These are phyloP conservation scores for Geranium brycei DNA, from an alignment of 345 rosid genomes.

Conservation along the genomic window DNA sequence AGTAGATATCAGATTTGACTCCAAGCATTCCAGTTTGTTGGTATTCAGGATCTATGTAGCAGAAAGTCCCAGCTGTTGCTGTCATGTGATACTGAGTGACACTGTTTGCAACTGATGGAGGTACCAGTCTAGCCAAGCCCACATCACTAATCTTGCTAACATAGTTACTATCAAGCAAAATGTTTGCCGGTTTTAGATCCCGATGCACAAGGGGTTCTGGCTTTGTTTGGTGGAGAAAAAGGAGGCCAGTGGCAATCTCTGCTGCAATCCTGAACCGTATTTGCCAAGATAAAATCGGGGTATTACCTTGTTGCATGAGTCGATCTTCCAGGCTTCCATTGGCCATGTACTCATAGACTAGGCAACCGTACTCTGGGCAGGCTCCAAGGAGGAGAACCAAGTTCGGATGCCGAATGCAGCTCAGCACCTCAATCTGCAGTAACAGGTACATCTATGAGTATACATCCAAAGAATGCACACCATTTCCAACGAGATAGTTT, in stretches of 20 bases:
- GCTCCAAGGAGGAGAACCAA: slow-evolving; percentile 96
- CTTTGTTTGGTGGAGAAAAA: slow-evolving; percentile 77
- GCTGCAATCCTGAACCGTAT: slow-evolving; percentile 60
- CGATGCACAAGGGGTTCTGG: slow-evolving; percentile 95
- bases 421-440: slow-evolving; percentile 57
- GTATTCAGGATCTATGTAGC: slow-evolving; percentile 90
- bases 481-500: not conserved
- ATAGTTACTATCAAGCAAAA: slow-evolving; percentile 60
- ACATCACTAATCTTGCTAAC: slow-evolving; percentile 91
- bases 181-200: slow-evolving; percentile 84
- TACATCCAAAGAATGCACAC: not conserved
- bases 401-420: slow-evolving; percentile 81
- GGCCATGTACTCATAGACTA: slow-evolving; percentile 83
- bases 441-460: not conserved
- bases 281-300: slow-evolving; percentile 60
- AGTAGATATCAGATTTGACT: slow-evolving; percentile 69
- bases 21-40: slow-evolving; percentile 92
- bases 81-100: slow-evolving; percentile 83
- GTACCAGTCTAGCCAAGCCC: slow-evolving; percentile 88
- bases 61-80: slow-evolving; percentile 84
- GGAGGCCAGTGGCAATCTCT: slow-evolving; percentile 77
- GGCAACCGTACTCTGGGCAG: slow-evolving; percentile 75
- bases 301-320: slow-evolving; percentile 39
- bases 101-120: slow-evolving; percentile 51
- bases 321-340: slow-evolving; percentile 87